Evolutionary conservation across 2,329 filamentous ascomycete genomes (phyloP), one percentile per base, ranked within the genome.

Genomic region (Ophiocordyceps camponoti-rufipedis): DNA sequence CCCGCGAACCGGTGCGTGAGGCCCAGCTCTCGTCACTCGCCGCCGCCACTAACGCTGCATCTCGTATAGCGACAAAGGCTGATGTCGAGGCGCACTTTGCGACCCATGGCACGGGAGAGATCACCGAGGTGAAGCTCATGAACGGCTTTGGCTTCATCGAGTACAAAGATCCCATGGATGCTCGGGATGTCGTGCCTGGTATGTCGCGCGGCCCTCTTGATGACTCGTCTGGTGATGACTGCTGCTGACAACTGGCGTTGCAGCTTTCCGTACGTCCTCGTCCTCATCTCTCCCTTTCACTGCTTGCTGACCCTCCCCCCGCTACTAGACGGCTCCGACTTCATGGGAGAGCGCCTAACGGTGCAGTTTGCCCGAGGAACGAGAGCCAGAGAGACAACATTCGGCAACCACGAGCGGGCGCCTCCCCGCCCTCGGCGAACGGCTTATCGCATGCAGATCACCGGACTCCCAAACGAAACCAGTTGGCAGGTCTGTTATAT

Each of bases 111-210:
- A 89, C 87, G 56, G 91, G 91, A 64, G 87, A 94, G 64, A 96
- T 98, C 62, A 91, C 84, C 55, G 91, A 98, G 71, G 89, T 98
- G 70, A 98, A 98, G 73, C 79, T 98, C 52, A 98, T 98, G 91
- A 96, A 94, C 63, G 91, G 91, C 59, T 98, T 98, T 62, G 91
- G 91, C 63, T 98, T 98, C 72, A 94, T 98, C 62, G 91, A 98
- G 67, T 98, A 96, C 68, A 93, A 95, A 67, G 91, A 96, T 69
- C 80, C 87, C 48, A 85, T 95, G 83, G 91, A 98, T 69, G 91
- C 91, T 55, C 84, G 89, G 61, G 91, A 98, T 69, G 88, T 98
- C 52, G 91, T 98, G 59, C 91, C 91, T 66, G 89, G 91, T 95
- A 77, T 70, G 81, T 61, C 28, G 23, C 23, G 23, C 23, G 6